These are phyloP conservation scores for Spatholobus suberectus DNA, from an alignment of 306 rosid species.

Conservation along the genomic window DNA sequence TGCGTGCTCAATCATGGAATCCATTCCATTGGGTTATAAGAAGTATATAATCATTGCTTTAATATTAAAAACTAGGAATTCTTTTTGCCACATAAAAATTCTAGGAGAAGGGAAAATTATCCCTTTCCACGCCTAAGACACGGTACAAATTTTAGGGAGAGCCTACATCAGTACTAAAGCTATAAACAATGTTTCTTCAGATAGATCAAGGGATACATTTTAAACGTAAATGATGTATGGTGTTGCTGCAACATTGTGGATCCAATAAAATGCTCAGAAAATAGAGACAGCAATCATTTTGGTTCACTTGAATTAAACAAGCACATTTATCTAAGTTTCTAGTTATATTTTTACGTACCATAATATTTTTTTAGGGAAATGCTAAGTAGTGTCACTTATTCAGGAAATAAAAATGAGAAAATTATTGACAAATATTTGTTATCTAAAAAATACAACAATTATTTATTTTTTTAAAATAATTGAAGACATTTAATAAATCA, in stretches of 20 bases:
- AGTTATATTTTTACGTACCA: not conserved
- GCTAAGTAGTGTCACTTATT: not conserved
- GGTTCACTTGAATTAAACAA: not conserved
- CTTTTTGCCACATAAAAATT: not conserved
- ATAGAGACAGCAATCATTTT: not conserved
- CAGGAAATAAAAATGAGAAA: not conserved
- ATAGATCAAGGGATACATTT: not conserved
- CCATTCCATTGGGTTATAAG: not conserved
- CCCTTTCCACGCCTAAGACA: not conserved
- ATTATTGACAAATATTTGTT: not conserved
- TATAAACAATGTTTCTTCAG: not conserved
- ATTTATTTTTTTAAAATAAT: not conserved
- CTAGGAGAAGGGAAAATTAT: not conserved
- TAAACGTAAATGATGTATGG: not conserved
- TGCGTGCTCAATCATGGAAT: not conserved
- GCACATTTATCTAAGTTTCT: not conserved
- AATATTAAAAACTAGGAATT: not conserved
- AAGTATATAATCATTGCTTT: not conserved
- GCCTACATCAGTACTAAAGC: not conserved
- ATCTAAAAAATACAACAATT: not conserved
- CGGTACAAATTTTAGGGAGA: not conserved
- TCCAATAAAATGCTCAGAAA: not conserved
- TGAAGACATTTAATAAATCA: not conserved
- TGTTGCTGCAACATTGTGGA: constrained; percentile 14
- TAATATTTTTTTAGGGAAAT: too few species aligned